These are phyloP conservation scores for Ceratobasidium theobromae DNA, from an alignment of 1,284 basidiomycete species.

Conservation along the genomic window DNA sequence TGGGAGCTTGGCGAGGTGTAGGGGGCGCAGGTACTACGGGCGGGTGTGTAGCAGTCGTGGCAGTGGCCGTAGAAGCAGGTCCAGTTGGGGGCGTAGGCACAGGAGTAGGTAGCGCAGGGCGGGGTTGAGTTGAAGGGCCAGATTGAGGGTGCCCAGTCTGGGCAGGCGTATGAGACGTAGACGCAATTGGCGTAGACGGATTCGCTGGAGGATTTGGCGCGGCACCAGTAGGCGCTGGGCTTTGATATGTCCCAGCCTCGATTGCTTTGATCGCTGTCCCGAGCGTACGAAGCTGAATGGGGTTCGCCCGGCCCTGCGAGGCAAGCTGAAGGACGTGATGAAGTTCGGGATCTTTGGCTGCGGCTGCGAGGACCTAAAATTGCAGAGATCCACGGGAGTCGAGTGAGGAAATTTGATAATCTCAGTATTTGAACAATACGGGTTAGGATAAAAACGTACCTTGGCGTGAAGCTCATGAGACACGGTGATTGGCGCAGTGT, in stretches of 20 bases:
- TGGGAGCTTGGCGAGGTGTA: neutral
- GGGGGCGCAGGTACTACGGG: neutral
- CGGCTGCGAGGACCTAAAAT: constrained; percentile 24
- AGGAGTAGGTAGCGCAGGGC: neutral
- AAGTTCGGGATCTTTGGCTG: constrained; percentile 30
- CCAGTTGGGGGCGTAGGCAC: neutral
- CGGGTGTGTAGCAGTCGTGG: neutral
- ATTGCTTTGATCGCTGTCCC: constrained; percentile 18
- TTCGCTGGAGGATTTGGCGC: neutral
- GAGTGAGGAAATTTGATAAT: too few relatives aligned
- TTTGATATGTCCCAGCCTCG: constrained; percentile 28
- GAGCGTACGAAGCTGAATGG: constrained; percentile 21
- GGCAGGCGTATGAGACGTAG: neutral
- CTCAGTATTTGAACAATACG: too few relatives aligned
- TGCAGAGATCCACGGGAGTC: too few relatives aligned
- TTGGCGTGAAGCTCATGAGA: constrained; percentile 25
- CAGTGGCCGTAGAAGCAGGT: neutral
- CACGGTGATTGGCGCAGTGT: constrained; percentile 13
- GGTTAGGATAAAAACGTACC: neutral
- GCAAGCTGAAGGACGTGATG: constrained; percentile 12
- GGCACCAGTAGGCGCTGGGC: neutral
- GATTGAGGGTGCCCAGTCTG: neutral
- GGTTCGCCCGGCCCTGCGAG: constrained; percentile 17
- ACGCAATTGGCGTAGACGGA: neutral
- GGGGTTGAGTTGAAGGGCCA: neutral